phyloP scores from a whole-genome alignment of 106 monocot species.

The Agapanthus africanus region DNA sequence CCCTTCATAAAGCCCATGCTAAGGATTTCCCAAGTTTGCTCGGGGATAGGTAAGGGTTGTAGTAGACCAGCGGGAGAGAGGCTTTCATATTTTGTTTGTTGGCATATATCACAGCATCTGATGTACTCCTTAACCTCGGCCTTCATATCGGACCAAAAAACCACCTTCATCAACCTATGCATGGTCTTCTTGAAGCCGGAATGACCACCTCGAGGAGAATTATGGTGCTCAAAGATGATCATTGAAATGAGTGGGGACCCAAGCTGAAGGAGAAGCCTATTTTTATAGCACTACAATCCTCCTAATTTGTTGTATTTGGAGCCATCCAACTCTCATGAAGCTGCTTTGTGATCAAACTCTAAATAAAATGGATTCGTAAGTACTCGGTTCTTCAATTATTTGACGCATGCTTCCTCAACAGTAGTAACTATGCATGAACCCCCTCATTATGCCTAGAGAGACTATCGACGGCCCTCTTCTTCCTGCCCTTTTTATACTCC shows the following conservation, averaged over 20 bases:
- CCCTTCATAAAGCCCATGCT: constrained; percentile 7
- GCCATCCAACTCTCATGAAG: background rate
- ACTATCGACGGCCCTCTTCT: background rate
- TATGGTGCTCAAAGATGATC: background rate
- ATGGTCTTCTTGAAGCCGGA: background rate
- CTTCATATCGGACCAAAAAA: background rate
- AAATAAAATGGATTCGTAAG: background rate
- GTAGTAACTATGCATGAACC: background rate
- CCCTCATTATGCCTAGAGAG: background rate
- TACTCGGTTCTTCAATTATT: background rate
- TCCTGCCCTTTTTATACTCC: background rate
- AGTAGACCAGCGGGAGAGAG: background rate
- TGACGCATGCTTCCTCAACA: background rate
- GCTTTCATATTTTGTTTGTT: background rate
- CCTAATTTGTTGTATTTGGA: background rate
- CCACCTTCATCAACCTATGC: background rate
- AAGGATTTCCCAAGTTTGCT: constrained; percentile 4
- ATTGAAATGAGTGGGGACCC: background rate
- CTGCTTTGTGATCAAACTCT: background rate
- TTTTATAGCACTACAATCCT: background rate
- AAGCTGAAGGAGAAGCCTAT: background rate
- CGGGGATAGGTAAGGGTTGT: constrained; percentile 9
- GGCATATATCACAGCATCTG: background rate
- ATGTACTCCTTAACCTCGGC: background rate
- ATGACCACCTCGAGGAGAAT: background rate